These are phyloP conservation scores for Vitis rupestris DNA, from an alignment of 164 flowering plant species.

Conservation along the genomic window DNA sequence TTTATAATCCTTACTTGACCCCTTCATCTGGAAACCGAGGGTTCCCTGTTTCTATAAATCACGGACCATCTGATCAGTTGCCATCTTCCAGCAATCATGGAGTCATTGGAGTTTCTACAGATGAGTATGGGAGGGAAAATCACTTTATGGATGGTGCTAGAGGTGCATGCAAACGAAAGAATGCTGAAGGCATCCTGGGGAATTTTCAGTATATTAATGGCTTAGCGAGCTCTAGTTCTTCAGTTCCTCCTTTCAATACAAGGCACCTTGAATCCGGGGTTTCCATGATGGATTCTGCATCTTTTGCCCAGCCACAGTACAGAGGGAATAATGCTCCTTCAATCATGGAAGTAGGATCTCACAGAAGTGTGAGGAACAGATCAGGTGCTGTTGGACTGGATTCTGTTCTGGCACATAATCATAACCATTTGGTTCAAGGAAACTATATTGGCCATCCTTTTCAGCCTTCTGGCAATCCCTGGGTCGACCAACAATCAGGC, in stretches of 20 bases:
- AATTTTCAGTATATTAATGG: conserved; percentile 35
- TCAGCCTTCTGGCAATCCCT: conserved; percentile 37
- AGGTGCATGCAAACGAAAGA: conserved; percentile 69
- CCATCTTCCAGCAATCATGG: conserved; percentile 49
- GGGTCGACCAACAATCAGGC: conserved; percentile 48
- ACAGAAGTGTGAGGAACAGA: conserved; percentile 49
- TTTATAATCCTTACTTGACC: conserved; percentile 46
- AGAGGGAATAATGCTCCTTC: conserved; percentile 27
- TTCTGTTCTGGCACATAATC: conserved; percentile 35
- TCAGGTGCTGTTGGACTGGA: conserved; percentile 35
- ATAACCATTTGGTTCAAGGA: conserved; percentile 43
- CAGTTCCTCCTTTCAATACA: conserved; percentile 35
- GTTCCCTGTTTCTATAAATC: conserved; percentile 38
- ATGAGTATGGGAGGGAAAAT: conserved; percentile 47
- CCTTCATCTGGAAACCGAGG: conserved; percentile 40
- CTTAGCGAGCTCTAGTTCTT: conserved; percentile 56
- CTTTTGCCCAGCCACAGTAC: conserved; percentile 33
- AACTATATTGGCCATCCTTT: conserved; percentile 44
- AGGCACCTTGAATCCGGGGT: conserved; percentile 43
- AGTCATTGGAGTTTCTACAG: conserved; percentile 34
- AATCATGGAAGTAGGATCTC: conserved; percentile 36
- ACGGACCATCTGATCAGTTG: conserved; percentile 42
- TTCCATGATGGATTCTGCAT: conserved; percentile 27
- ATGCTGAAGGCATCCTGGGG: conserved; percentile 47
- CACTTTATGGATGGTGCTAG: conserved; percentile 49